Percentiles rank a stretch among this genome's conserved stretches.
Evolutionary conservation across 1,284 basidiomycete species (phyloP).

Genomic region (Ganoderma leucocontextum): DNA sequence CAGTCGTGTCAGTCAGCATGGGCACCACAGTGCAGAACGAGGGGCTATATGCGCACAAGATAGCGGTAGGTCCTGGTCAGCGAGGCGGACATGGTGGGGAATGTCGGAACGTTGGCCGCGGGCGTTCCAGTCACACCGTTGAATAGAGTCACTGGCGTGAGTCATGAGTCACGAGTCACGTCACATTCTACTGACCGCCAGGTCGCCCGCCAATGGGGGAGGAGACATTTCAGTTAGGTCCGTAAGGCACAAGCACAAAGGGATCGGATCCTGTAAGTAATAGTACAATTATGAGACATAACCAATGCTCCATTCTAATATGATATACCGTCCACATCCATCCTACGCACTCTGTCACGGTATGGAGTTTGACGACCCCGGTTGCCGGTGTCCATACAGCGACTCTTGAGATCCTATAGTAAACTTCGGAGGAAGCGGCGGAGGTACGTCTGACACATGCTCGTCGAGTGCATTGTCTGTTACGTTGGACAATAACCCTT

Average conservation of each 20-base stretch:
- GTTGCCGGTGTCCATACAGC: background rate
- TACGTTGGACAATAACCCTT: conserved; percentile 18
- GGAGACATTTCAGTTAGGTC: background rate
- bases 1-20: background rate
- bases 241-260: background rate
- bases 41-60: conserved; percentile 46
- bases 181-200: conserved; percentile 6
- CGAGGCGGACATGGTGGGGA: conserved; percentile 52
- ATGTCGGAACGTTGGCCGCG: conserved; percentile 14
- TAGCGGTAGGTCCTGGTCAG: conserved; percentile 60
- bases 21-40: background rate
- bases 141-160: background rate
- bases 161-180: background rate
- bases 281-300: too few relatives aligned
- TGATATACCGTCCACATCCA: background rate
- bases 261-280: too few relatives aligned
- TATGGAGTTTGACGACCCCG: conserved; percentile 8
- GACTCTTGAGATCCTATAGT: conserved; percentile 12
- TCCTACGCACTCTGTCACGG: background rate
- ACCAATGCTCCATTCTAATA: background rate
- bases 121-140: conserved; percentile 1
- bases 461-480: background rate
- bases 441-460: background rate
- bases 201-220: background rate
- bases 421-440: conserved; percentile 6